Percentiles rank a stretch among this genome's conserved stretches.
These are phyloP conservation scores for Trichosporon sp. DNA, from an alignment of 1,284 basidiomycete species.

Conservation along the genomic window DNA sequence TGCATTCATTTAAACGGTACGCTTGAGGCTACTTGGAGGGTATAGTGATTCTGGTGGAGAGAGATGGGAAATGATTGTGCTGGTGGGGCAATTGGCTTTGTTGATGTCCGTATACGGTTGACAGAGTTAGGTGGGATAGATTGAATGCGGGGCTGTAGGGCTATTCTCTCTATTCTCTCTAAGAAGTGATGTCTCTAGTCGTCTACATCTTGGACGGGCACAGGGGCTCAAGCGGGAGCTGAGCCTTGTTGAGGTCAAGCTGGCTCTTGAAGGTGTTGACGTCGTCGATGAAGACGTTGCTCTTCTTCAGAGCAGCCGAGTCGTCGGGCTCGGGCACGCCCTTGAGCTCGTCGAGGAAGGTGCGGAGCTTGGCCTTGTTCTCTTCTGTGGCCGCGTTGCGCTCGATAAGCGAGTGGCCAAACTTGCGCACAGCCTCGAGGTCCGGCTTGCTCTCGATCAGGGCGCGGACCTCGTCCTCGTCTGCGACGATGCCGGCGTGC, in stretches of 20 bases:
- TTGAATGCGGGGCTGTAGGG: neutral
- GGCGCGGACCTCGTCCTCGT: slow-evolving; percentile 59
- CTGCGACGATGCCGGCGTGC: slow-evolving; percentile 62
- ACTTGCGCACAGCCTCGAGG: slow-evolving; percentile 60
- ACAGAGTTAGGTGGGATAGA: neutral
- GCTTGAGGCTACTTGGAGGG: no score
- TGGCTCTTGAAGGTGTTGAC: slow-evolving; percentile 69
- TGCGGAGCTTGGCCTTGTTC: slow-evolving; percentile 38
- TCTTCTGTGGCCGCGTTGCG: slow-evolving; percentile 44
- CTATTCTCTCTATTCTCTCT: neutral
- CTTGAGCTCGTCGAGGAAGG: slow-evolving; percentile 59
- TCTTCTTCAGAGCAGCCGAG: slow-evolving; percentile 54
- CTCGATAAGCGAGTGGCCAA: slow-evolving; percentile 64
- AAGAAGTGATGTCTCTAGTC: neutral
- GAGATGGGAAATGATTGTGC: neutral
- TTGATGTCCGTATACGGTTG: neutral
- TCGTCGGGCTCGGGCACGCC: slow-evolving; percentile 61
- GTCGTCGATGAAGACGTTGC: slow-evolving; percentile 69
- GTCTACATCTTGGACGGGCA: slow-evolving; percentile 41
- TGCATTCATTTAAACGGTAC: slow-evolving; percentile 16
- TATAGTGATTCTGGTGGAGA: neutral
- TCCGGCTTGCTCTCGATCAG: slow-evolving; percentile 61
- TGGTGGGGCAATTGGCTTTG: neutral
- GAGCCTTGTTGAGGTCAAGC: slow-evolving; percentile 59
- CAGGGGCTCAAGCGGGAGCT: slow-evolving; percentile 57